Conservation (phyloP, 768 basidiomycete species). For the Rhodotorula paludigena region DNA sequence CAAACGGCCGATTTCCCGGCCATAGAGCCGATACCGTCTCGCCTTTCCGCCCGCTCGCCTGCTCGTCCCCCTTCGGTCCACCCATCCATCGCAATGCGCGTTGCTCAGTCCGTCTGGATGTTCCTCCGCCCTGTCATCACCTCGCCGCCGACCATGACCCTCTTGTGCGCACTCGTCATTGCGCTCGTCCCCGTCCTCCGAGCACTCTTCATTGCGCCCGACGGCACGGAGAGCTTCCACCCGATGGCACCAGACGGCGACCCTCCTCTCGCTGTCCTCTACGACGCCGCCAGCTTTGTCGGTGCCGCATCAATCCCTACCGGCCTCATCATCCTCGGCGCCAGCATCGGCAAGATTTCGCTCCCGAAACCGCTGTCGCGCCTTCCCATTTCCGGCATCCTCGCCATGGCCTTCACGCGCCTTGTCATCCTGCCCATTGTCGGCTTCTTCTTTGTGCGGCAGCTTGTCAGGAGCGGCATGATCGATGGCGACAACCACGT, state of each 20-base stretch:
- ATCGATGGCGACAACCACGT: conserved; percentile 58
- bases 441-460: conserved; percentile 58
- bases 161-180: conserved; percentile 57
- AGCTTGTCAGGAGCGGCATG: conserved; percentile 52
- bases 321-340: conserved; percentile 61
- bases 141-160: conserved; percentile 56
- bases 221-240: conserved; percentile 46
- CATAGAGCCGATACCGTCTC: conserved; percentile 8
- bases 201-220: conserved; percentile 57
- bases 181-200: conserved; percentile 59
- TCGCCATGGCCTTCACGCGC: conserved; percentile 55
- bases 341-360: conserved; percentile 59
- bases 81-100: background rate
- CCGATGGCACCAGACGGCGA: conserved; percentile 61
- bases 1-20: background rate
- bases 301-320: conserved; percentile 63
- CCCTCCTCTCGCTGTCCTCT: conserved; percentile 61
- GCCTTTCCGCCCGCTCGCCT: conserved; percentile 1
- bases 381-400: conserved; percentile 57
- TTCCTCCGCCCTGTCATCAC: conserved; percentile 50
- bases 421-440: conserved; percentile 59
- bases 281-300: conserved; percentile 57
- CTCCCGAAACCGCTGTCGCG: conserved; percentile 50
- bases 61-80: background rate
- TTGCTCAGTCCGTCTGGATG: background rate